These are phyloP conservation scores for Lolium rigidum DNA, from an alignment of 176 grass and related monocot genomes.

Conservation along the genomic window DNA sequence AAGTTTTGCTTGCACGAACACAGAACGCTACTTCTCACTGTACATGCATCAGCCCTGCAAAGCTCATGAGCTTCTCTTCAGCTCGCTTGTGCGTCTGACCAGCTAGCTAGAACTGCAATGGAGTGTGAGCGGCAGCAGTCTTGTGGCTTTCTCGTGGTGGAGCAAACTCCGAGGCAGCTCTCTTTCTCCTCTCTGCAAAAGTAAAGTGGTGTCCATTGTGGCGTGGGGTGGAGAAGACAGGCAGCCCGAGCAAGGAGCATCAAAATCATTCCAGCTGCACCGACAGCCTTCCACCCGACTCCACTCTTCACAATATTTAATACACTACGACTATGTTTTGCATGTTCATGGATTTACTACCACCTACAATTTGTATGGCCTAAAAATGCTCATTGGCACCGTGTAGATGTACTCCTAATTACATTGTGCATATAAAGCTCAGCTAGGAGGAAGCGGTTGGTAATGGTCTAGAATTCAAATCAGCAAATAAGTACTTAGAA, in stretches of 20 bases:
- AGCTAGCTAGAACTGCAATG: conserved; percentile 17
- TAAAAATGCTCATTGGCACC: too few relatives aligned
- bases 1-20: background rate
- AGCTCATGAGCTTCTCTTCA: background rate
- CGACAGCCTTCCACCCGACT: conserved; percentile 47
- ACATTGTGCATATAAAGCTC: too few relatives aligned
- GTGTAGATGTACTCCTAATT: too few relatives aligned
- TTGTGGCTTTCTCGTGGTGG: conserved; percentile 28
- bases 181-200: conserved; percentile 31
- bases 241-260: conserved; percentile 5
- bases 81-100: background rate
- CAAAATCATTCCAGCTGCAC: conserved; percentile 34
- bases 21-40: background rate
- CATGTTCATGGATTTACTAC: conserved; percentile 6
- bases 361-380: too few relatives aligned
- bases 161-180: conserved; percentile 31
- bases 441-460: too few relatives aligned
- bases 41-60: background rate
- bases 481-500: too few relatives aligned
- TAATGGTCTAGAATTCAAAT: too few relatives aligned
- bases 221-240: conserved; percentile 6
- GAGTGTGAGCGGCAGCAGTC: background rate
- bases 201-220: conserved; percentile 31
- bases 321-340: background rate
- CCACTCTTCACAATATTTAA: conserved; percentile 4